Evolutionary conservation across 148 eudicot genomes (phyloP).

Genomic region (Nyssa sinensis): DNA sequence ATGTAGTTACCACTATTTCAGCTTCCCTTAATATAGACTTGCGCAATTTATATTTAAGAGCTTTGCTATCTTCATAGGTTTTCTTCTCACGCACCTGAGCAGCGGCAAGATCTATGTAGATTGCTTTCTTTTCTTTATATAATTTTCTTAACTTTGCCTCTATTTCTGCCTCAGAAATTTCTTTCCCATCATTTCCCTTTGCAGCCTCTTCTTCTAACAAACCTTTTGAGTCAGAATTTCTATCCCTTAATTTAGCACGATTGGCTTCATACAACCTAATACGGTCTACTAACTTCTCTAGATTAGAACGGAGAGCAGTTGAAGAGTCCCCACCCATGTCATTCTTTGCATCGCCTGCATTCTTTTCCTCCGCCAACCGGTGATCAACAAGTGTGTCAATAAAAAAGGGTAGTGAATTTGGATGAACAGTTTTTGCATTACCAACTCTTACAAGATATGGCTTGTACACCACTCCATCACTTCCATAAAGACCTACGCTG

Average conservation of each 20-base stretch:
- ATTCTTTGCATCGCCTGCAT: slow-evolving; percentile 35
- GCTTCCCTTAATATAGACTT: slow-evolving; percentile 85
- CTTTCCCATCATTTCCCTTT: slow-evolving; percentile 45
- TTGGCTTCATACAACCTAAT: slow-evolving; percentile 78
- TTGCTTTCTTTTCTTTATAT: slow-evolving; percentile 67
- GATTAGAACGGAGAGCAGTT: slow-evolving; percentile 56
- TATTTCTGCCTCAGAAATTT: slow-evolving; percentile 61
- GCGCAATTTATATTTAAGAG: slow-evolving; percentile 65
- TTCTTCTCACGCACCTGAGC: slow-evolving; percentile 86
- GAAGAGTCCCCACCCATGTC: slow-evolving; percentile 47
- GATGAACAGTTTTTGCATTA: slow-evolving; percentile 89
- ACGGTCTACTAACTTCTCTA: slow-evolving; percentile 81
- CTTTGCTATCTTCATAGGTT: slow-evolving; percentile 69
- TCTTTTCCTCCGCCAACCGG: slow-evolving; percentile 61
- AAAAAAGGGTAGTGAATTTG: slow-evolving; percentile 82
- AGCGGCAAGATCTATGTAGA: slow-evolving; percentile 65
- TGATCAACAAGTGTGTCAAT: slow-evolving; percentile 94
- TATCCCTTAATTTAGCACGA: slow-evolving; percentile 77
- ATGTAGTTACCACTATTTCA: slow-evolving; percentile 89
- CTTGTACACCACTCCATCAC: slow-evolving; percentile 75
- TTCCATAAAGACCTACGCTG: slow-evolving; percentile 82
- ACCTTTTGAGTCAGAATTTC: slow-evolving; percentile 36
- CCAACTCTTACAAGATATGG: slow-evolving; percentile 99
- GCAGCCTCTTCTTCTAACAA: slow-evolving; percentile 41
- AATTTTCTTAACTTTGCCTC: slow-evolving; percentile 68